Percentiles rank a stretch among this genome's conserved stretches.
These are phyloP conservation scores for Fusarium pseudocircinatum DNA, from an alignment of 2,329 filamentous ascomycete genomes.

Conservation along the genomic window DNA sequence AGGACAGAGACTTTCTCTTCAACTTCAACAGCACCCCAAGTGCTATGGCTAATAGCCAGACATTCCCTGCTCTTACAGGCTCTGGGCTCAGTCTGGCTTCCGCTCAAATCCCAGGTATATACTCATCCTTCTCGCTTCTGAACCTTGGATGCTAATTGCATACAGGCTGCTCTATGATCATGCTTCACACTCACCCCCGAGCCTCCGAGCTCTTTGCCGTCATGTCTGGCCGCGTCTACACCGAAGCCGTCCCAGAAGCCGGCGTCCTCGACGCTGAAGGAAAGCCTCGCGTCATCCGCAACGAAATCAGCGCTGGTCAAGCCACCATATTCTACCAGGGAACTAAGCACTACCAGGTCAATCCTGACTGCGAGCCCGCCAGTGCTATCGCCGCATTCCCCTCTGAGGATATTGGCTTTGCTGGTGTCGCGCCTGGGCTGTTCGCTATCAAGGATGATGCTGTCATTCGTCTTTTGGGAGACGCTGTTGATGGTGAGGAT, in stretches of 20 bases:
- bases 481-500: constrained; percentile 56
- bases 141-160: not conserved
- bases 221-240: constrained; percentile 57
- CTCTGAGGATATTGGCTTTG: constrained; percentile 61
- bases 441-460: constrained; percentile 57
- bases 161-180: constrained; percentile 63
- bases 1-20: constrained; percentile 59
- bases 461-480: constrained; percentile 58
- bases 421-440: constrained; percentile 59
- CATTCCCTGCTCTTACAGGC: constrained; percentile 65
- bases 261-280: constrained; percentile 50
- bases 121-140: rapidly evolving
- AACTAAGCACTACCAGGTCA: constrained; percentile 64
- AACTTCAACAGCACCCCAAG: constrained; percentile 52
- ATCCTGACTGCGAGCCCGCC: constrained; percentile 61
- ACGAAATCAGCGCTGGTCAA: constrained; percentile 53
- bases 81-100: constrained; percentile 61
- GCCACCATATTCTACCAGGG: constrained; percentile 65
- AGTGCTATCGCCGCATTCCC: constrained; percentile 61
- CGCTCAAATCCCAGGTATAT: constrained; percentile 56
- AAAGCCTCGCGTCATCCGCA: constrained; percentile 54
- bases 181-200: constrained; percentile 64
- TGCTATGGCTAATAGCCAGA: constrained; percentile 63
- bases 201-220: constrained; percentile 63
- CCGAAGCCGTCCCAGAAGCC: constrained; percentile 63